These are phyloP conservation scores for Brasenia schreberi DNA, from an alignment of 164 flowering plant species.

Conservation along the genomic window DNA sequence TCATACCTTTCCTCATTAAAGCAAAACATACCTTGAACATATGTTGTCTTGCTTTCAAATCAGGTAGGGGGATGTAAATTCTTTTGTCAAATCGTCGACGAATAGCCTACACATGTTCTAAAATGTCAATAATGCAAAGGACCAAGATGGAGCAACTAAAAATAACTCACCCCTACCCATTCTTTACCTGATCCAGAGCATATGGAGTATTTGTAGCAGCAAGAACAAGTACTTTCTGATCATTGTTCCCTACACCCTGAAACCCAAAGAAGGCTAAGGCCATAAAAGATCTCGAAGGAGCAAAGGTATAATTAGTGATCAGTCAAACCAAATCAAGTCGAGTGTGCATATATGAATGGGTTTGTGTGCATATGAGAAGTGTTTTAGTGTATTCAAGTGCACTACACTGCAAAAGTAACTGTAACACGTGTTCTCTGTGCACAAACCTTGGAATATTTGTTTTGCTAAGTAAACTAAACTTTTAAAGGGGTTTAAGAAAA, in stretches of 20 bases:
- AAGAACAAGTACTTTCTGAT: constrained; percentile 95
- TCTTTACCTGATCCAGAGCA: constrained; percentile 86
- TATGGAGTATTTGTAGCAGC: constrained; percentile 99
- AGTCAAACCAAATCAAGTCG: no score
- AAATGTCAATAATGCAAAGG: not conserved
- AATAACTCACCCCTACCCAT: not conserved
- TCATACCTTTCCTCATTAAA: no score
- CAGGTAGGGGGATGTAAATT: constrained; percentile 97
- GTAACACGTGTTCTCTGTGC: no score
- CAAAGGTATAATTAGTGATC: no score
- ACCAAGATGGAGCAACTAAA: not conserved
- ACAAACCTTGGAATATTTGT: no score
- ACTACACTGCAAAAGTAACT: no score
- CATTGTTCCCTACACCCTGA: constrained; percentile 94
- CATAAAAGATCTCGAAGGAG: no score
- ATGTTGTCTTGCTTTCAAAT: constrained; percentile 84
- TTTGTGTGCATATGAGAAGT: no score
- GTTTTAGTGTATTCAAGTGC: no score
- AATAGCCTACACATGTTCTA: constrained; percentile 52
- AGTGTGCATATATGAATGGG: no score
- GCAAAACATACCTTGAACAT: constrained; percentile 75
- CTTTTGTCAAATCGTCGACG: constrained; percentile 95
- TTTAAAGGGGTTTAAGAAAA: no score
- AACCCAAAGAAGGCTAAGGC: not conserved
- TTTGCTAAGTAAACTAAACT: no score